phyloP scores from a whole-genome alignment of 106 monocot genomes.

The Acorus gramineus region DNA sequence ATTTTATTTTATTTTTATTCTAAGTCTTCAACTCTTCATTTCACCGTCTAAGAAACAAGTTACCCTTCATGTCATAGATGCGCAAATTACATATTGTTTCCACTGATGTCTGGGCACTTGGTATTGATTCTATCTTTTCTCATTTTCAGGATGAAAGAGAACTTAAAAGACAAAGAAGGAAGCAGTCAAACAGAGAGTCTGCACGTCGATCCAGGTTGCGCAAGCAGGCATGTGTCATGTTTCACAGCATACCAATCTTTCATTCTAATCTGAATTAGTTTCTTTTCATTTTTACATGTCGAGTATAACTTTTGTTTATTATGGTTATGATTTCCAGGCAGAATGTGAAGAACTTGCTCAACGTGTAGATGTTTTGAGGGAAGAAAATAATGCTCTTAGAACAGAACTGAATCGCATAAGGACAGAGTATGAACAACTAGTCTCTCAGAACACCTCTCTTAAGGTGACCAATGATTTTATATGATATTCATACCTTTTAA shows the following conservation, averaged over 20 bases:
- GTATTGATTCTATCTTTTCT: background rate
- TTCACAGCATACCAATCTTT: background rate
- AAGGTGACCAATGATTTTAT: slow-evolving; percentile 5
- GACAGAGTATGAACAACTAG: slow-evolving; percentile 18
- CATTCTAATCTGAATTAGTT: background rate
- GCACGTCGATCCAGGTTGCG: slow-evolving; percentile 80
- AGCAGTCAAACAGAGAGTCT: slow-evolving; percentile 88
- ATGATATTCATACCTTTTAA: too few relatives aligned
- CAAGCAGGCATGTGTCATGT: slow-evolving; percentile 47
- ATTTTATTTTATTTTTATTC: too few relatives aligned
- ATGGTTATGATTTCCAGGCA: slow-evolving; percentile 26
- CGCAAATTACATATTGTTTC: background rate
- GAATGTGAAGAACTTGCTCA: slow-evolving; percentile 79
- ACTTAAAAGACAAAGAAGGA: slow-evolving; percentile 71
- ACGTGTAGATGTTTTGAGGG: slow-evolving; percentile 52
- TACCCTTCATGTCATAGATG: too few relatives aligned
- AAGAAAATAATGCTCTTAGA: slow-evolving; percentile 60
- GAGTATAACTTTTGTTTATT: background rate
- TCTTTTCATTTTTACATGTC: background rate
- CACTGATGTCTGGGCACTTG: background rate
- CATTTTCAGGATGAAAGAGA: slow-evolving; percentile 76
- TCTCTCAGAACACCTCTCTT: slow-evolving; percentile 18
- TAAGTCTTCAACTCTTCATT: too few relatives aligned
- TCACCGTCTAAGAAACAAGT: too few relatives aligned
- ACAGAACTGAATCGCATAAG: slow-evolving; percentile 17